phyloP scores from a whole-genome alignment of 768 basidiomycete genomes.

The Suillus variegatus region DNA sequence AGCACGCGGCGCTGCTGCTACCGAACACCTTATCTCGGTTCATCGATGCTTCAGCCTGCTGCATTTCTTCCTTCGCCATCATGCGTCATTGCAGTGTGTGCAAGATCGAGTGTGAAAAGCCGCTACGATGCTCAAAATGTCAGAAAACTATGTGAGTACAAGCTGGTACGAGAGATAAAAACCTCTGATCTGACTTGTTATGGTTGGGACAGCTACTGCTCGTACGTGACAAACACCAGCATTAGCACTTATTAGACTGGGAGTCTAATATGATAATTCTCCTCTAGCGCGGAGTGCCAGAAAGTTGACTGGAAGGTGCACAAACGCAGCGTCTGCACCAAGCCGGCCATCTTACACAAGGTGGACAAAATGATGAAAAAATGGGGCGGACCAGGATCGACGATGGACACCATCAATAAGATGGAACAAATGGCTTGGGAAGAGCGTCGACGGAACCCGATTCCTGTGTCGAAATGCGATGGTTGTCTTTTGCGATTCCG shows the following conservation, averaged over 20 bases:
- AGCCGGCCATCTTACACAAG: conserved; percentile 16
- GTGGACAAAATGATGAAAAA: conserved; percentile 19
- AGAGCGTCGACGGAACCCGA: not conserved
- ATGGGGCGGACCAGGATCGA: conserved; percentile 8
- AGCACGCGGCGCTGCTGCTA: not conserved
- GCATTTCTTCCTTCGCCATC: not conserved
- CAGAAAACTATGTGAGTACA: conserved; percentile 20
- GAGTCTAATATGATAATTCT: not conserved
- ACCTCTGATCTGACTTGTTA: not conserved
- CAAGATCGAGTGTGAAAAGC: conserved; percentile 17
- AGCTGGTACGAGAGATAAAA: not conserved
- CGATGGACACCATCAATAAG: not conserved
- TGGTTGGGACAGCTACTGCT: not conserved
- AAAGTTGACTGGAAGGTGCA: conserved; percentile 23
- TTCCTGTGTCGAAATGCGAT: not conserved
- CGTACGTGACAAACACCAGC: not conserved
- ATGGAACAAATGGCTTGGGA: not conserved
- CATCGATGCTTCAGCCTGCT: not conserved
- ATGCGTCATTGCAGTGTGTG: conserved; percentile 11
- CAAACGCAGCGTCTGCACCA: conserved; percentile 22
- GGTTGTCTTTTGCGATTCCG: not conserved
- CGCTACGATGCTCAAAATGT: conserved; percentile 21
- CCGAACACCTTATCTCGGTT: not conserved
- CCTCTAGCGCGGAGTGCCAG: conserved; percentile 15
- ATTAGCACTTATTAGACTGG: not conserved